Evolutionary conservation across 164 flowering plant species (phyloP), one percentile per base, ranked within the genome.

Genomic region (Liquidambar formosana): DNA sequence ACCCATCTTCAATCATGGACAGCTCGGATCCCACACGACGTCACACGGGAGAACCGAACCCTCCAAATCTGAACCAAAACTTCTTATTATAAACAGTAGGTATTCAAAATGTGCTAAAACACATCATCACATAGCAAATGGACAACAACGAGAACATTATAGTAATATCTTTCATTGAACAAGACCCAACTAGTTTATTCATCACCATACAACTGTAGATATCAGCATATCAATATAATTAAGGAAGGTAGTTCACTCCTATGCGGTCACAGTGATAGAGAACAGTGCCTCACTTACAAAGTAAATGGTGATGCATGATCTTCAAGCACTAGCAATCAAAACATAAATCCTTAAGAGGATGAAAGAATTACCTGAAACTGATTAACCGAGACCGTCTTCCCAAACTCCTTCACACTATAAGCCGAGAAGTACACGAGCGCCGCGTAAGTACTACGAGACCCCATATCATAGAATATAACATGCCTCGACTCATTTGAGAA

Each of bases 401-500:
- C 98, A 64, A 46, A 85, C 83, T 93, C 97, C 82, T 90, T 96
- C 0, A 80, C 68, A 69, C 74, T 82, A 71, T 96, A 96, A 13
- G 98, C 92, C 5, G 98, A 92, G 76, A 82, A 96, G 76, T 90
- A 77, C 10, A 90, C 97, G 59, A 96, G 89, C 9, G 99, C 91
- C 58, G 99, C 99, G 80, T 93, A 96, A 56, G 99, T 96, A 65
- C 82, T 88, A 65, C 88, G 80, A 0, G 98, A 73, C 14, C 98
- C 97, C 97, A 93, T 90, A 49, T 93, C 98, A 71, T 90, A 93
- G 66, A 96, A 88, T 41, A 93, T 70, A 33, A 93, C 98, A 84
- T 96, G 74, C 71, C 96, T 80, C 15, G 98, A 89, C 70, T 77
- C 96, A 75, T 96, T 92, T 2, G 91, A 84, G 64, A 96, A 96